Base-by-base conservation (phyloP, 1,139 yeast species). In the Debaryomycetaceae sp. region DNA sequence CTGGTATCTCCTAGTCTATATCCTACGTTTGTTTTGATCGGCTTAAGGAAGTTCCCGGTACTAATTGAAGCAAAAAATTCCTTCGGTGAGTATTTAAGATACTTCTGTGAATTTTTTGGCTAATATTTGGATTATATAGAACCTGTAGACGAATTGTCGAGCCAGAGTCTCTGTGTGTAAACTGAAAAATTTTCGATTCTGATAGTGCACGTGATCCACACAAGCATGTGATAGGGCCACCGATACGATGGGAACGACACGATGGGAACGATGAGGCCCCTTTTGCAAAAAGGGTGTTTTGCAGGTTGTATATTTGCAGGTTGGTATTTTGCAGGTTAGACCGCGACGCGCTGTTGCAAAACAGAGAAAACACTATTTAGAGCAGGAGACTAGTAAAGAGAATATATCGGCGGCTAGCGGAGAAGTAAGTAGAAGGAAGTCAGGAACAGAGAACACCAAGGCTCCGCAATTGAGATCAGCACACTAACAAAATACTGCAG, bases 341-440 rank as follows among this genome's bases (percentile, higher is more conserved):
- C 8, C 31, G 31, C 31, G 31, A 39, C 41, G 41, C 41, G 41
- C 34, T 39, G 33, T 39, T 13, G 39, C 36, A 17, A 24, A 7
- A 31, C 17, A 39, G 13, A 34, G 22, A 9, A 22, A 34, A 20
- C 27, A 40, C 27, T 24, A 33, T 34, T 22, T 24, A 34, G 13
- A 34, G 14, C 37, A 37, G 27, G 34, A 34, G 34, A 33, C 11
- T 24, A 27, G 20, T 17, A 17, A 17, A 17, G 20, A 17, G 20
- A 17, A 17, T 27, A 22, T 6, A 36, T 27, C 11, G 31, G 31
- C 31, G 31, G 31, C 31, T 27, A 27, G 31, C 31, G 11, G 8
- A 27, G 17, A 36, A 35, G 41, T 40, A 41, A 31, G 40, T 31
- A 33, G 39, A 13, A 40, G 23, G 35, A 23, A 17, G 24, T 23